Conservation (phyloP, 441 rosid species). For the Mallotus repandus region DNA sequence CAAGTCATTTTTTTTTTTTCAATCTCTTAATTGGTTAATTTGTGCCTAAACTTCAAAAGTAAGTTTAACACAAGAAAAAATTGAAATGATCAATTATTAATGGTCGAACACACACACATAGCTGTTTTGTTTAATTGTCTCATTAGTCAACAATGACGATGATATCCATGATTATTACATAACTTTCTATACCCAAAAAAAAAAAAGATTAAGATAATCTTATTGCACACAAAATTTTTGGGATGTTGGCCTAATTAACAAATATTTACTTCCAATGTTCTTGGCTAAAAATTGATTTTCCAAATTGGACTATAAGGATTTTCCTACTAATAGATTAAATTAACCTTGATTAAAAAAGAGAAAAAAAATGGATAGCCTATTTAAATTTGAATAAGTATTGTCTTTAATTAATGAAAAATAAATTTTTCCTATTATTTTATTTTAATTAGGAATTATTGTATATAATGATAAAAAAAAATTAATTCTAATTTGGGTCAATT, state of each 20-base stretch:
- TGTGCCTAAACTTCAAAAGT: slow-evolving; percentile 1
- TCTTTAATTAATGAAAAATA: too few relatives aligned
- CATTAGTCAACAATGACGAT: neutral
- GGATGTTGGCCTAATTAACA: neutral
- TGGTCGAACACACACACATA: neutral
- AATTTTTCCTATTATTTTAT: too few relatives aligned
- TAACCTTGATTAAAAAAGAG: too few relatives aligned
- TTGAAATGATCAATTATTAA: neutral
- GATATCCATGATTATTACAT: neutral
- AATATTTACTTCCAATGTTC: neutral
- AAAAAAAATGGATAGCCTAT: too few relatives aligned
- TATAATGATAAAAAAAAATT: too few relatives aligned
- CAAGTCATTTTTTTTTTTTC: neutral
- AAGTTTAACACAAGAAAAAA: neutral
- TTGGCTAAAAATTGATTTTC: too few relatives aligned
- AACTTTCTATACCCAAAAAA: neutral
- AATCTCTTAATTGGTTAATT: neutral
- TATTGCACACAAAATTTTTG: neutral
- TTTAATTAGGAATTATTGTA: too few relatives aligned
- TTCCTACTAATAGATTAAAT: too few relatives aligned
- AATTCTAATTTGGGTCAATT: too few relatives aligned
- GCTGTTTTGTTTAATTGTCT: too few relatives aligned
- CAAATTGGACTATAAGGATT: too few relatives aligned
- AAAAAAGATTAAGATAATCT: neutral
- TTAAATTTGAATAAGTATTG: too few relatives aligned